phyloP scores from a whole-genome alignment of 1,139 yeast genomes.

The Wickerhamomyces sp. region DNA sequence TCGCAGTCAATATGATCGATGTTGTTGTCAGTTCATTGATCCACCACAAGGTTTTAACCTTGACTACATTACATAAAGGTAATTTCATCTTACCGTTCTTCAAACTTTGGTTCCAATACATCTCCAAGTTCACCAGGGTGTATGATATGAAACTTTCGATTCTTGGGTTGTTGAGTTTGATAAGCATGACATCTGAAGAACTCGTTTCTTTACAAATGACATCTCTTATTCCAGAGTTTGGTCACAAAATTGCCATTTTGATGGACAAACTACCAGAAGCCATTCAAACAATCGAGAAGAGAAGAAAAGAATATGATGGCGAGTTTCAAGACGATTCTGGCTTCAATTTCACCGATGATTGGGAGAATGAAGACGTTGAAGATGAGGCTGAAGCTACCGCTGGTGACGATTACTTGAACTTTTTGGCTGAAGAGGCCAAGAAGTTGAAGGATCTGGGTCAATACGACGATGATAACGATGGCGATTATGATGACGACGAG shows the following conservation, averaged over 20 bases:
- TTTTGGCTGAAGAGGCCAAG: conserved; percentile 39
- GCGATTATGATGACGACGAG: conserved; percentile 46
- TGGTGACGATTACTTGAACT: conserved; percentile 38
- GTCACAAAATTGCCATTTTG: conserved; percentile 42
- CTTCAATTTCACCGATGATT: conserved; percentile 22
- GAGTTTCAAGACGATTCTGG: conserved; percentile 31
- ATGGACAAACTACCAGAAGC: conserved; percentile 68
- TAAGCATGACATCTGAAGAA: conserved; percentile 27
- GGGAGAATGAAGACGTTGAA: conserved; percentile 38
- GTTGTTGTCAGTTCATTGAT: conserved; percentile 64
- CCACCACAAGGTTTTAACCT: conserved; percentile 52
- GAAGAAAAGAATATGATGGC: conserved; percentile 49
- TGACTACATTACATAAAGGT: conserved; percentile 45
- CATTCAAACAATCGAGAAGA: conserved; percentile 55
- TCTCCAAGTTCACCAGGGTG: conserved; percentile 62
- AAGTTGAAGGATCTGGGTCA: conserved; percentile 34
- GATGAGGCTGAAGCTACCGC: conserved; percentile 37
- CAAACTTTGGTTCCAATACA: conserved; percentile 58
- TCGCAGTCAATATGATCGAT: conserved; percentile 55
- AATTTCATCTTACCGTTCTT: conserved; percentile 49
- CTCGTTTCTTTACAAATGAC: conserved; percentile 25
- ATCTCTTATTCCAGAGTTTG: conserved; percentile 30
- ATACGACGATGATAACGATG: conserved; percentile 42
- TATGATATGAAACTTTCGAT: conserved; percentile 75
- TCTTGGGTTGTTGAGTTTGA: conserved; percentile 58